A percentile compares a stretch with the other conserved stretches of the same genome.
These are phyloP conservation scores for Geotrichum citri-aurantii DNA, from an alignment of 1,139 yeast species.

Conservation along the genomic window DNA sequence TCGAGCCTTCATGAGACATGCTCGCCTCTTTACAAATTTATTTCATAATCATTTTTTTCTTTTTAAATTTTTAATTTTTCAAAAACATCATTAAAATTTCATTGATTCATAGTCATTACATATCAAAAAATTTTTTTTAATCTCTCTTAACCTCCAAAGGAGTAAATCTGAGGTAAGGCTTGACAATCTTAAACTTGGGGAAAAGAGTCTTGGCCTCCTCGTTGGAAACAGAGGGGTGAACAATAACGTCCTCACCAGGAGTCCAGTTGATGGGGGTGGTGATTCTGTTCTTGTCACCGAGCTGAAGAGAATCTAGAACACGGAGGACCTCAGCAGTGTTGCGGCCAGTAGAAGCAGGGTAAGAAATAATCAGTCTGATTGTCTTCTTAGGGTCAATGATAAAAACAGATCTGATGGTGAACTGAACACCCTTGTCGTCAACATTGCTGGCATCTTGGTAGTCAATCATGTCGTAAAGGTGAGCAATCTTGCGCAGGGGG, in stretches of 20 bases:
- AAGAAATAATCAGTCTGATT: constrained; percentile 64
- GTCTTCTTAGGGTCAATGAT: constrained; percentile 75
- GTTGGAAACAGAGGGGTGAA: constrained; percentile 65
- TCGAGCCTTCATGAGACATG: neutral
- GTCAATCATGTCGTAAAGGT: constrained; percentile 73
- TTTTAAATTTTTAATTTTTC: neutral
- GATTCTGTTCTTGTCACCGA: constrained; percentile 62
- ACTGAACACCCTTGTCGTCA: constrained; percentile 53
- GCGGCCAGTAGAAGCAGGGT: constrained; percentile 85
- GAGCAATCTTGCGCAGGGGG: constrained; percentile 62
- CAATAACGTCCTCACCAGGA: constrained; percentile 80
- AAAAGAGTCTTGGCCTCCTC: constrained; percentile 67
- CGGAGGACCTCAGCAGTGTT: constrained; percentile 83
- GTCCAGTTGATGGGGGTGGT: constrained; percentile 87
- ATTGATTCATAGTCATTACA: neutral
- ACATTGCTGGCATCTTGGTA: constrained; percentile 56
- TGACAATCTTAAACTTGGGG: constrained; percentile 70
- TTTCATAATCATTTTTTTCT: neutral
- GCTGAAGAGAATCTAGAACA: constrained; percentile 73
- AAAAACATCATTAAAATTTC: neutral
- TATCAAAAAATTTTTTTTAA: neutral
- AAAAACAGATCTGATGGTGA: constrained; percentile 77
- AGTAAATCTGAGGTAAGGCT: constrained; percentile 68
- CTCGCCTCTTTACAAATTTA: neutral
- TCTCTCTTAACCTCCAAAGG: constrained; percentile 31